These are phyloP conservation scores for Ogataea paradorogensis DNA, from an alignment of 805 yeast genomes.

Conservation along the genomic window DNA sequence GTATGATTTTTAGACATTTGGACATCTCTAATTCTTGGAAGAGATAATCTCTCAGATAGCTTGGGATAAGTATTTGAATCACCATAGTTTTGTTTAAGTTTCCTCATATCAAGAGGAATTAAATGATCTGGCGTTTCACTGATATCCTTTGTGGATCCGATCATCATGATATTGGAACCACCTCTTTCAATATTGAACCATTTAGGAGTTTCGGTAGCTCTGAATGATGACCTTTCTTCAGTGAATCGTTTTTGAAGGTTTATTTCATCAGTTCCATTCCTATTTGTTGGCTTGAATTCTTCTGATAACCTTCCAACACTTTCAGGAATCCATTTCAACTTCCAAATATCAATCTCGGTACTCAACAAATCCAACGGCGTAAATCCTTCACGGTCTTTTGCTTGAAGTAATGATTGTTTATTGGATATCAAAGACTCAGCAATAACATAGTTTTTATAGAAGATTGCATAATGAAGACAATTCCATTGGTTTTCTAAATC, in stretches of 20 bases:
- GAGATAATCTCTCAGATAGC: conserved; percentile 29
- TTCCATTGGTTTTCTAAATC: conserved; percentile 85
- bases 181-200: conserved; percentile 36
- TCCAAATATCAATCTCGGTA: conserved; percentile 42
- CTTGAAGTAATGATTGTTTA: conserved; percentile 37
- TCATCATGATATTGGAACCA: conserved; percentile 56
- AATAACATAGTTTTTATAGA: conserved; percentile 53
- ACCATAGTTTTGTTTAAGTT: conserved; percentile 26
- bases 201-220: conserved; percentile 2
- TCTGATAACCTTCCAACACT: conserved; percentile 27
- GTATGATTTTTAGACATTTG: conserved; percentile 66
- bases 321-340: conserved; percentile 33
- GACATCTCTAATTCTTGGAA: conserved; percentile 47
- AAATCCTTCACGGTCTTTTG: conserved; percentile 66
- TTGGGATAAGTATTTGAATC: conserved; percentile 15
- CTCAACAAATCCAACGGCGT: conserved; percentile 70
- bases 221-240: conserved; percentile 4
- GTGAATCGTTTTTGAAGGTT: conserved; percentile 31
- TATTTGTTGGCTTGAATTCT: neutral
- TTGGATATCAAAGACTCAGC: conserved; percentile 41
- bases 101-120: conserved; percentile 16
- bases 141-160: conserved; percentile 46
- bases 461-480: conserved; percentile 68
- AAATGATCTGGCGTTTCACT: conserved; percentile 12
- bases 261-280: conserved; percentile 17